Evolutionary conservation across 108 stramenopile genomes (phyloP), one percentile per base, ranked within the genome.

Genomic region (Cyclostephanos invisitatus): DNA sequence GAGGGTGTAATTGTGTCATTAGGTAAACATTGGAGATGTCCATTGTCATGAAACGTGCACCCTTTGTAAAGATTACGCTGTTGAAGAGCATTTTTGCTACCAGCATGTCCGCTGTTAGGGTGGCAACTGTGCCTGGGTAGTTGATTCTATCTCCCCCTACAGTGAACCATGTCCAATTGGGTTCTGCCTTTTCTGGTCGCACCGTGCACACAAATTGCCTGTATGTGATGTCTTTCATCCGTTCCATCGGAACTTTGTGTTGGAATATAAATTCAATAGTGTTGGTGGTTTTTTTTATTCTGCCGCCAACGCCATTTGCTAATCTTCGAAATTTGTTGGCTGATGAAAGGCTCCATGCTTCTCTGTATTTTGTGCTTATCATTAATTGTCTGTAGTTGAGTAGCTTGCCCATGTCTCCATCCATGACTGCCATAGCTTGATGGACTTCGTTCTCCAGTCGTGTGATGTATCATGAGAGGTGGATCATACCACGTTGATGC

Each of bases 61-160:
- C n/a, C n/a, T n/a, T n/a, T 7, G 75, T 84, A 44, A 72, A 78
- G 20, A 87, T 56, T 58, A 81, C 67, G 53, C 78, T 84, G 72
- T 84, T 87, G 75, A 88, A 29, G 0, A 81, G 62, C 14, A 78
- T 21, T 64, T 88, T 88, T 1, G 70, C 74, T 17, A 81, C 68
- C 4, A 88, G 36, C 46, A 72, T 75, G 0, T 82, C 83, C 14
- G 53, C 73, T 7, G 82, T 70, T 35, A 70, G 70, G 3, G 86
- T 77, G 46, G 59, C 56, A 0, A 56, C 65, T 22, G 76, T 69
- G 11, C 53, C 57, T 11, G 68, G 56, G 65, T 78, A 83, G 25
- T 80, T 63, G 57, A 86, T 63, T 6, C 17, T 73, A n/a, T n/a
- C n/a, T n/a, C n/a, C n/a, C n/a, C n/a, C n/a, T n/a, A n/a, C n/a